Base-by-base conservation (phyloP, 2,329 filamentous ascomycete genomes). In the Hymenoscyphus albidus region DNA sequence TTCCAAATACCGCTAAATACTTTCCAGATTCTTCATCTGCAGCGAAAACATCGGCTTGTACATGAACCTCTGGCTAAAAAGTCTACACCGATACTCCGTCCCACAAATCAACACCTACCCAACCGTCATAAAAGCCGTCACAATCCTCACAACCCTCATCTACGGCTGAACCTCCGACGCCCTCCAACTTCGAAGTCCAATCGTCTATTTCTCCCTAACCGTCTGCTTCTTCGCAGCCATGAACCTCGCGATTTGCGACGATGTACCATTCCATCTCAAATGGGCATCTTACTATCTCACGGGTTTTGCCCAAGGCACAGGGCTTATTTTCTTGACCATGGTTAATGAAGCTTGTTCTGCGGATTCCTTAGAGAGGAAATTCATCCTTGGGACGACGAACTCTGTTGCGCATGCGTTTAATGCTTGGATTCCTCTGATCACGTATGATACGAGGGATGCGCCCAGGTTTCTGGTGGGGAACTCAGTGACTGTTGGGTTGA, bases 91-190 rank as follows among this genome's bases (percentile, higher is more conserved):
- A 5, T 76, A 74, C 51, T 68, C 73, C 0, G 68, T 74, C 1
- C 65, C 73, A 0, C 64, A 76, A 16, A 74, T 76, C 56, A 76
- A 76, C 65, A 68, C 64, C 0, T 74, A 73, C 35, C 72, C 73
- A 0, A 75, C 73, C 0, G 71, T 68, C 5, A 71, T 64, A n/a
- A 73, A 72, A 40, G 73, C 73, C 2, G 59, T 72, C 14, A 71
- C 70, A 1, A 73, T 73, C 31, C 59, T 74, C 1, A 72, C 70
- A 1, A 74, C 71, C 0, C 68, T 75, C 9, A 54, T 59, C 10
- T 74, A 75, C 44, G 73, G 72, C 27, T 75, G 73, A 72, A 71
- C 64, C 16, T 73, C 71, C 40, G 73, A 75, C 42, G 65, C 70
- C 1, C 31, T 74, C 1, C 73, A 72, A 61, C 65, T 73, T 16